Evolutionary conservation across 2,329 filamentous ascomycete genomes (phyloP).

Genomic region (Diaporthe sp.): DNA sequence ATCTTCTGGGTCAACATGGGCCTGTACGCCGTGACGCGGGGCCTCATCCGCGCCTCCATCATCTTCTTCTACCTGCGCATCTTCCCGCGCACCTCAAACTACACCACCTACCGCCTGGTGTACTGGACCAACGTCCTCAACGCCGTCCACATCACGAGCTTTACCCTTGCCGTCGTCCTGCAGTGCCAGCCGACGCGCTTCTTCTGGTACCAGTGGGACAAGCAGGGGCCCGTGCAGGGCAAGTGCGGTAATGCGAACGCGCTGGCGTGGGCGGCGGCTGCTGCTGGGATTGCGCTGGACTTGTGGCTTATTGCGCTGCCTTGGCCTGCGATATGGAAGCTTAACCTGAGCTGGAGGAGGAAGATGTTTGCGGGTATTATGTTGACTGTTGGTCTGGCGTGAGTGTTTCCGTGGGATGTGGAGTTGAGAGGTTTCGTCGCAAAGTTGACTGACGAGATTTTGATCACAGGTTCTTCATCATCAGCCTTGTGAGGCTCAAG

Average conservation of each 20-base stretch:
- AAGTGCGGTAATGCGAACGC: slow-evolving; percentile 51
- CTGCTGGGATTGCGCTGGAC: slow-evolving; percentile 58
- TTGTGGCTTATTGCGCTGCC: slow-evolving; percentile 56
- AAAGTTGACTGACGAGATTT: neutral
- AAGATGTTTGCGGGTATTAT: slow-evolving; percentile 55
- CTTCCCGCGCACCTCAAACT: slow-evolving; percentile 46
- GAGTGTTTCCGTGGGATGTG: neutral
- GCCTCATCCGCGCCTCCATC: slow-evolving; percentile 54
- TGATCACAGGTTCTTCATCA: neutral
- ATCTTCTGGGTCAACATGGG: slow-evolving; percentile 56
- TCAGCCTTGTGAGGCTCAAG: slow-evolving; percentile 24
- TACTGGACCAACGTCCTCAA: slow-evolving; percentile 50
- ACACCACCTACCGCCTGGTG: slow-evolving; percentile 45
- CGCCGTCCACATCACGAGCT: slow-evolving; percentile 45
- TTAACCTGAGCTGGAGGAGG: slow-evolving; percentile 57
- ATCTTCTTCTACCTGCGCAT: slow-evolving; percentile 54
- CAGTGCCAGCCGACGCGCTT: slow-evolving; percentile 50
- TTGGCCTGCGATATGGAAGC: slow-evolving; percentile 53
- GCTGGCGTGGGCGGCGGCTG: slow-evolving; percentile 50
- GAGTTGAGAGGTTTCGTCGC: neutral
- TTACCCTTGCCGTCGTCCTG: slow-evolving; percentile 48
- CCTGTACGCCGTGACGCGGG: slow-evolving; percentile 49
- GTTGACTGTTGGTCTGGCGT: slow-evolving; percentile 52
- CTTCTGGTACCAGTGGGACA: slow-evolving; percentile 52
- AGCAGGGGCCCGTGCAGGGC: slow-evolving; percentile 45